Percentiles rank a stretch among this genome's conserved stretches.
Evolutionary conservation across 495 filamentous ascomycete species (phyloP).

Genomic region (Clavariopsis aquatica): DNA sequence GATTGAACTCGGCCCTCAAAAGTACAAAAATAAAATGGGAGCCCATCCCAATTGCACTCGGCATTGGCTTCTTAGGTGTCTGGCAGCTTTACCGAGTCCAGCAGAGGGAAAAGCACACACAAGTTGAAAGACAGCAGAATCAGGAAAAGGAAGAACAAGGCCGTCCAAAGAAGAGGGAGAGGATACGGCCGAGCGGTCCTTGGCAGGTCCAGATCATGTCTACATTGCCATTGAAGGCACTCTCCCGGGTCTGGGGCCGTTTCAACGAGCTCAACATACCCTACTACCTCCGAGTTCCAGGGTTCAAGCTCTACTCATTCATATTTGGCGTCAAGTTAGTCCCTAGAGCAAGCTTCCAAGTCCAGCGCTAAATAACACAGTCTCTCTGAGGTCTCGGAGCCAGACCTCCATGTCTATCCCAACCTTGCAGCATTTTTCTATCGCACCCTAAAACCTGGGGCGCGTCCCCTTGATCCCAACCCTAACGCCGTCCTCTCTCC

Average conservation of each 20-base stretch:
- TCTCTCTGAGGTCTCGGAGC: slow-evolving; percentile 81
- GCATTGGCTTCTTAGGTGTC: slow-evolving; percentile 81
- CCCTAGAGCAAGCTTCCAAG: not conserved
- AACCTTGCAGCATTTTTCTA: slow-evolving; percentile 99
- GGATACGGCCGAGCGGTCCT: slow-evolving; percentile 81
- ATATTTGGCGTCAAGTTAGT: slow-evolving; percentile 86
- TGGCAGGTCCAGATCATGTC: slow-evolving; percentile 97
- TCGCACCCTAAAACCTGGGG: slow-evolving; percentile 84
- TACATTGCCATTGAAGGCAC: slow-evolving; percentile 88
- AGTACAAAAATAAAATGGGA: slow-evolving; percentile 89
- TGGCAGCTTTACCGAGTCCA: slow-evolving; percentile 73
- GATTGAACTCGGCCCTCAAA: slow-evolving; percentile 62
- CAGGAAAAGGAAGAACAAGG: slow-evolving; percentile 10
- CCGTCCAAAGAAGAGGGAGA: slow-evolving; percentile 62
- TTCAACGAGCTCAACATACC: slow-evolving; percentile 95
- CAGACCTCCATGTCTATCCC: slow-evolving; percentile 82
- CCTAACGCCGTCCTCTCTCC: slow-evolving; percentile 78
- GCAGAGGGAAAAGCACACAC: slow-evolving; percentile 57
- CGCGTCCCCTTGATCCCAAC: slow-evolving; percentile 81
- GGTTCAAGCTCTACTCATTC: slow-evolving; percentile 92
- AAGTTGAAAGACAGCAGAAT: slow-evolving; percentile 54
- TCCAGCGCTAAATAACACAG: slow-evolving; percentile 42
- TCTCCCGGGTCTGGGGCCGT: slow-evolving; percentile 88
- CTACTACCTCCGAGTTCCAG: slow-evolving; percentile 84
- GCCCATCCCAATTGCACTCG: slow-evolving; percentile 89